phyloP scores from a whole-genome alignment of 208 protist genomes.

The Wallacemonas sp. region DNA sequence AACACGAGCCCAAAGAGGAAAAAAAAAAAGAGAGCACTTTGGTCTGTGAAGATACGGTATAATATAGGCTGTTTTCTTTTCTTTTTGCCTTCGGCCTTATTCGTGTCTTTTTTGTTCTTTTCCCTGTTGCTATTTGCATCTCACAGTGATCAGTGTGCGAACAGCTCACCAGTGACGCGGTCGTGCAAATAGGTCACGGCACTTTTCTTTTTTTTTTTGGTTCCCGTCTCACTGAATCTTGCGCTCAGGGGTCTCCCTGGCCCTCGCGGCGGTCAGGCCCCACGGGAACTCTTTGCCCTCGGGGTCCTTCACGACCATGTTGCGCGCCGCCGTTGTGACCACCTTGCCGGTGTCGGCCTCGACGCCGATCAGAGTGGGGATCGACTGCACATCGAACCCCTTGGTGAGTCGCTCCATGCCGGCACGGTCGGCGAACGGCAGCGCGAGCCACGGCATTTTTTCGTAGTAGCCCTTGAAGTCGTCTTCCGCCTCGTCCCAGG shows the following conservation, averaged over 20 bases:
- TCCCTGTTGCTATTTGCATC: too few relatives aligned
- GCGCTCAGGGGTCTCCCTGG: neutral
- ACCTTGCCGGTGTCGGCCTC: constrained; percentile 78
- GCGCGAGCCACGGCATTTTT: constrained; percentile 83
- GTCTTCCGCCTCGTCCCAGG: constrained; percentile 76
- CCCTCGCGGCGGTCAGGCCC: constrained; percentile 16
- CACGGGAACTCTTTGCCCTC: constrained; percentile 79
- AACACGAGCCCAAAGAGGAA: too few relatives aligned
- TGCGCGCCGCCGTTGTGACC: constrained; percentile 56
- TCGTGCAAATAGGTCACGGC: too few relatives aligned
- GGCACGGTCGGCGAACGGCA: constrained; percentile 61
- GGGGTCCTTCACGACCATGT: constrained; percentile 63
- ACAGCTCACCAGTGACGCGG: too few relatives aligned
- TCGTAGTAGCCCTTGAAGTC: constrained; percentile 78
- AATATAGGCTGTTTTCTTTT: too few relatives aligned
- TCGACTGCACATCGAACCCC: constrained; percentile 69
- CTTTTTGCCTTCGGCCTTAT: too few relatives aligned
- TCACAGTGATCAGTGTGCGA: too few relatives aligned
- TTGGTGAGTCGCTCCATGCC: constrained; percentile 54
- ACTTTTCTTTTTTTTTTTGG: constrained; percentile 11
- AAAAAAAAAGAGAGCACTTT: too few relatives aligned
- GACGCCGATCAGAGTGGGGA: constrained; percentile 78
- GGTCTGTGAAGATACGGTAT: too few relatives aligned
- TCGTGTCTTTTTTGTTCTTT: too few relatives aligned
- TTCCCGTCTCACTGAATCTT: constrained; percentile 15